Evolutionary conservation across 2,329 filamentous ascomycete genomes (phyloP), one percentile per base, ranked within the genome.

Genomic region (Neoscytalidium dimidiatum): DNA sequence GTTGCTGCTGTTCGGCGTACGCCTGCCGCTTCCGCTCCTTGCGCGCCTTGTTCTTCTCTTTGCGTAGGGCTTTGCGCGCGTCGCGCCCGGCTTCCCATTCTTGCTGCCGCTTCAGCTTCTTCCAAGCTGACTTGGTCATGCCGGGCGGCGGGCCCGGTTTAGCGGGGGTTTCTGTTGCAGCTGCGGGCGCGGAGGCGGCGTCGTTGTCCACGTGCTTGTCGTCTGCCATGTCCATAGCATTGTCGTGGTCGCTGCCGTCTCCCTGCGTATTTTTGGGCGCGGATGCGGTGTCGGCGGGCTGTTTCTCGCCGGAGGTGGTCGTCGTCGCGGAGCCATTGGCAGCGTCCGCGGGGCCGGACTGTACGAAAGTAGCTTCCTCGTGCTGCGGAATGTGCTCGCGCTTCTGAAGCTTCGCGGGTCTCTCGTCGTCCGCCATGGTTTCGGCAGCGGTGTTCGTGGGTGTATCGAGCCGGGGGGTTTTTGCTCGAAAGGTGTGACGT

Each of bases 51-150:
- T 78, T 71, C 69, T 87, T 86, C 69, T 87, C 84, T 71, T 85
- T 88, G 58, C 86, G 81, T 70, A 83, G 82, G n/a, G 76, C 74
- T 72, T 86, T 87, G 69, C 87, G 85, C 31, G 81, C 79, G 46
- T 83, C 80, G 4, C 87, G 89, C 23, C 85, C 86, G 7, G 89
- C 87, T 71, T 96, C 92, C 90, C 92, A 96, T 74, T 86, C 82
- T 73, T 91, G 84, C 68, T 87, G 84, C 64, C 88, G 88, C 67
- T 85, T 87, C 61, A 92, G 81, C 73, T 92, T 94, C 78, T 96
- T 97, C 66, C 90, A 81, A 70, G 94, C 90, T 72, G 90, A 96
- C 73, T 98, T 98, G 19, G 94, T 97, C 60, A 64, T 66, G 64
- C 31, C 41, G n/a, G 61, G 56, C 19, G 65, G 43, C 14, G 41